Evolutionary conservation across 352 stramenopile genomes (phyloP).

Genomic region (Globisporangium yorkense): DNA sequence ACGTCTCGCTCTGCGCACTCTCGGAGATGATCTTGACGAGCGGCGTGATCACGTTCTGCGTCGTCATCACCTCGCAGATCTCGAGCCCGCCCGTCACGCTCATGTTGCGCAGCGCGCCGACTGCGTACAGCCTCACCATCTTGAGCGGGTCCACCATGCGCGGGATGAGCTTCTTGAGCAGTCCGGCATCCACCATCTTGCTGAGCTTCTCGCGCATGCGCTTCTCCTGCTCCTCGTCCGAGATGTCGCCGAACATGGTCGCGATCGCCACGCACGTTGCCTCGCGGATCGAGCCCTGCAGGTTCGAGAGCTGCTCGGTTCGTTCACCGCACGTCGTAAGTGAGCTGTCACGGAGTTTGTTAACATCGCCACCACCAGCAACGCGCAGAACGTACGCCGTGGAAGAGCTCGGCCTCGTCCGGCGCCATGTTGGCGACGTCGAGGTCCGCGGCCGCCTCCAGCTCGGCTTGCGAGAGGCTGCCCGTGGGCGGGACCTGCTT

Average conservation of each 20-base stretch:
- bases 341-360: background rate
- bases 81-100: slow-evolving; percentile 81
- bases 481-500: slow-evolving; percentile 62
- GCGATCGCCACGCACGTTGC: slow-evolving; percentile 81
- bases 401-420: slow-evolving; percentile 66
- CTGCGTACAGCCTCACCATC: slow-evolving; percentile 78
- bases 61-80: slow-evolving; percentile 77
- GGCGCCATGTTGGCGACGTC: slow-evolving; percentile 39
- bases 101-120: slow-evolving; percentile 82
- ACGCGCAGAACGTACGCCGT: slow-evolving; percentile 25
- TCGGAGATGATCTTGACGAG: slow-evolving; percentile 68
- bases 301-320: slow-evolving; percentile 39
- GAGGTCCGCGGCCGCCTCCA: slow-evolving; percentile 33
- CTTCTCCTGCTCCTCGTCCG: slow-evolving; percentile 49
- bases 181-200: slow-evolving; percentile 67
- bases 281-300: slow-evolving; percentile 79
- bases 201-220: slow-evolving; percentile 59
- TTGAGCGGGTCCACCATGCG: slow-evolving; percentile 78
- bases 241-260: slow-evolving; percentile 74
- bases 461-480: slow-evolving; percentile 44
- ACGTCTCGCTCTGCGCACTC: slow-evolving; percentile 38
- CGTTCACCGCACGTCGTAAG: background rate
- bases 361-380: background rate
- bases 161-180: slow-evolving; percentile 81
- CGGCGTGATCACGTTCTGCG: slow-evolving; percentile 70